Percentiles rank a stretch among this genome's conserved stretches.
Conservation (phyloP, 768 basidiomycete species). For the Russula griseocarnosa region DNA sequence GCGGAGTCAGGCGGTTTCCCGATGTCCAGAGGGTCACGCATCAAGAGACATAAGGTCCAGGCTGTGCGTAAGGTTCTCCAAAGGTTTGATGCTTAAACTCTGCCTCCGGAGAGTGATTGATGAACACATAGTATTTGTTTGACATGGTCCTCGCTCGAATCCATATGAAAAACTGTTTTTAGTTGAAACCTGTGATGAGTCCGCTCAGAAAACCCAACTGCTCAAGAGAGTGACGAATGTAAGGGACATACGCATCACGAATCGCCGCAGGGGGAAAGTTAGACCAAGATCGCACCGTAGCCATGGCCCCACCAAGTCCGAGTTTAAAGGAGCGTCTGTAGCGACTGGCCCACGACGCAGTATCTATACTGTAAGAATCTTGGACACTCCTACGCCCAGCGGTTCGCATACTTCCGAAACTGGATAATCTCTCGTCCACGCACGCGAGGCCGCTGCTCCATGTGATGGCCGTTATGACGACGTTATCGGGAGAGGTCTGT, state of each 20-base stretch:
- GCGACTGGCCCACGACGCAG: too few relatives aligned
- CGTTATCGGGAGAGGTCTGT: too few relatives aligned
- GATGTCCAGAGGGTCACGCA: neutral
- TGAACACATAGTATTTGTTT: constrained; percentile 3
- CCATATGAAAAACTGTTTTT: constrained; percentile 5
- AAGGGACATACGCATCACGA: constrained; percentile 8
- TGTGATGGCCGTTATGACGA: too few relatives aligned
- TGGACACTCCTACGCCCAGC: neutral
- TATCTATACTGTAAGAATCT: too few relatives aligned
- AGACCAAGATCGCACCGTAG: neutral
- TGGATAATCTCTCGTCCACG: constrained; percentile 2
- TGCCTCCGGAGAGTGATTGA: too few relatives aligned
- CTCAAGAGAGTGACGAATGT: neutral
- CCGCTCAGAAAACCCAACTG: too few relatives aligned
- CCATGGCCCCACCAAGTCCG: neutral
- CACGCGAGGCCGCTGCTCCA: constrained; percentile 1
- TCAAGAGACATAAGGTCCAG: neutral
- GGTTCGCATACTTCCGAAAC: neutral
- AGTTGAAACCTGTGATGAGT: constrained; percentile 2
- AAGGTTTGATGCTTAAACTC: neutral
- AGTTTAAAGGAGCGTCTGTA: too few relatives aligned
- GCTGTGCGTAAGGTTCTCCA: neutral
- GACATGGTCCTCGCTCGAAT: neutral
- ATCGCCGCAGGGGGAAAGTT: too few relatives aligned
- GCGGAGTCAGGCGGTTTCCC: constrained; percentile 1